Base-by-base conservation (phyloP, 352 stramenopile species). In the Globisporangium nodosum region DNA sequence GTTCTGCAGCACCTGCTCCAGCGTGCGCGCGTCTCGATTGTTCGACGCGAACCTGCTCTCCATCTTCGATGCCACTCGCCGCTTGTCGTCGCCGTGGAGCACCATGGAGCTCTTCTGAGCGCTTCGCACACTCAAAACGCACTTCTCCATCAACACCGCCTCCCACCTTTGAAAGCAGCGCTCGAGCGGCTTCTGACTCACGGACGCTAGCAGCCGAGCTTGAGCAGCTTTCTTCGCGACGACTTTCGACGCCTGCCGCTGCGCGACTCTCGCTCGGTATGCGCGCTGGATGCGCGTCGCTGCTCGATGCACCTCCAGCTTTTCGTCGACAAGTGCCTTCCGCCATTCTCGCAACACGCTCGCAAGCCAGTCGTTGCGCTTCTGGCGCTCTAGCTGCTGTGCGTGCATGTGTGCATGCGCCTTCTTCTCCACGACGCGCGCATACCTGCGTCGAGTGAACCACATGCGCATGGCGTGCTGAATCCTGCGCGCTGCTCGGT, bases 121-220 rank as follows among this genome's bases (percentile, higher is more conserved):
- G 27, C 65, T 75, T 12, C 77, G 68, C 15, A 90, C 64, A 15
- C 60, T 65, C 31, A 87, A 45, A 0, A 74, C 58, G 21, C 60
- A 68, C 39, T 78, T 81, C 53, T 92, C 75, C 0, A 90, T 68
- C 49, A 87, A 8, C 0, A 59, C 35, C 8, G 58, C 54, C 48
- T 90, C 78, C 82, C 82, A 90, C 45, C 61, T 63, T 20, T 67
- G 76, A 52, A 92, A 92, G 39, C 67, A 82, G 2, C 72, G 66
- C 52, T 84, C 78, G 3, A 90, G 49, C 9, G 79, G 82, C 39
- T 85, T 89, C 52, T 73, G 65, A 5, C 74, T 70, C 1, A 74
- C 65, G 40, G 68, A 64, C 20, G 69, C 72, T 16, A 92, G 47
- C 30, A 89, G 42, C 20, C 65, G 64, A 48, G 63, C 67, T 16